Percentiles rank a stretch among this genome's conserved stretches.
Conservation (phyloP, 305 asterid species). For the Solanum chacoense region DNA sequence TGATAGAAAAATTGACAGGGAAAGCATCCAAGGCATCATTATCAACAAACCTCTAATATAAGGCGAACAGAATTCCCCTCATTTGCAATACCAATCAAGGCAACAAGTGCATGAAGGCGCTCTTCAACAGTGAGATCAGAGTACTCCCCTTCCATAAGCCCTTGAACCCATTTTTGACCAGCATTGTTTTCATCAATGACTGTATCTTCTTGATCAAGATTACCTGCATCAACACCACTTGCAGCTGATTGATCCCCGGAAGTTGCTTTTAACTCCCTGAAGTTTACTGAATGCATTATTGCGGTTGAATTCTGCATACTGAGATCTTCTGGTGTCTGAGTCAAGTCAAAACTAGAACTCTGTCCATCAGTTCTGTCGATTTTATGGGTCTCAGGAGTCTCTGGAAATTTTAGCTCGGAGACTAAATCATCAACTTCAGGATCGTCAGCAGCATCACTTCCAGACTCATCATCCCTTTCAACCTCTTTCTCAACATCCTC, state of each 20-base stretch:
- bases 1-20: conserved; percentile 5
- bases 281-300: conserved; percentile 22
- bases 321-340: conserved; percentile 16
- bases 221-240: conserved; percentile 10
- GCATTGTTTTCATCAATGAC: conserved; percentile 36
- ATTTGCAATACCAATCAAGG: conserved; percentile 68
- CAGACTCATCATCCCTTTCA: conserved; percentile 72
- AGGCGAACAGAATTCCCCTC: conserved; percentile 78
- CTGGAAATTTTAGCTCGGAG: conserved; percentile 28
- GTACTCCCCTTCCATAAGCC: conserved; percentile 79
- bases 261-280: conserved; percentile 23
- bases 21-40: not conserved
- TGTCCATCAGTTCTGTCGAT: conserved; percentile 9
- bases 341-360: conserved; percentile 13
- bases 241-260: conserved; percentile 19
- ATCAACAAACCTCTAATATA: conserved; percentile 57
- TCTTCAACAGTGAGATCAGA: conserved; percentile 65
- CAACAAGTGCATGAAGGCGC: conserved; percentile 73
- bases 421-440: conserved; percentile 61
- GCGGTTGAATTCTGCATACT: conserved; percentile 10
- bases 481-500: conserved; percentile 67
- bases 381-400: conserved; percentile 25
- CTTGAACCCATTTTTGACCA: conserved; percentile 82
- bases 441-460: conserved; percentile 65
- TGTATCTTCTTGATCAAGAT: conserved; percentile 23